These are phyloP conservation scores for Fusarium sterilihyphosum DNA, from an alignment of 2,329 filamentous ascomycete species.

Conservation along the genomic window DNA sequence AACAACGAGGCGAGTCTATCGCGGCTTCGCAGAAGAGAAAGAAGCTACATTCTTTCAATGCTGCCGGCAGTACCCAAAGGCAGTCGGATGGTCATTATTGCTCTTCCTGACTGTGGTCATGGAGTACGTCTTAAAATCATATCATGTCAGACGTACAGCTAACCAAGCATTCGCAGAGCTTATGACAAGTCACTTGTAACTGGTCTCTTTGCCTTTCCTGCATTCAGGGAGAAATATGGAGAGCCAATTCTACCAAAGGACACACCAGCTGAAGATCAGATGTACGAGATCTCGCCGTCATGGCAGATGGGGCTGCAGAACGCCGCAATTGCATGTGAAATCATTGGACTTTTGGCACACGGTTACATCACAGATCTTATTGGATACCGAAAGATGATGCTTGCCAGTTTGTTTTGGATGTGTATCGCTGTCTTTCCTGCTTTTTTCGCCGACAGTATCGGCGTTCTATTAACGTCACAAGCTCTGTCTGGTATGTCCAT, in stretches of 20 bases:
- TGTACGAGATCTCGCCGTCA: slow-evolving; percentile 46
- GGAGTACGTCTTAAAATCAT: slow-evolving; percentile 21
- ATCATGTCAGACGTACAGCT: not conserved
- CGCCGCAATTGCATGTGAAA: slow-evolving; percentile 34
- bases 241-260: slow-evolving; percentile 7
- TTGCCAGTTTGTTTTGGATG: slow-evolving; percentile 49
- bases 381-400: slow-evolving; percentile 52
- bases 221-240: slow-evolving; percentile 37
- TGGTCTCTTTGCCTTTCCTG: slow-evolving; percentile 37
- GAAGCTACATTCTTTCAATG: slow-evolving; percentile 31
- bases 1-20: slow-evolving; percentile 29
- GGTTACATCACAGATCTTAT: slow-evolving; percentile 52
- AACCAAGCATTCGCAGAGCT: slow-evolving; percentile 6
- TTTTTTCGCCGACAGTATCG: slow-evolving; percentile 50
- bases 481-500: slow-evolving; percentile 43
- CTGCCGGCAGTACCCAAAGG: slow-evolving; percentile 39
- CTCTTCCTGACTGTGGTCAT: slow-evolving; percentile 41
- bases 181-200: slow-evolving; percentile 38
- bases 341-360: slow-evolving; percentile 53
- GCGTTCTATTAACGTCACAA: slow-evolving; percentile 48
- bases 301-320: slow-evolving; percentile 41
- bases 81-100: slow-evolving; percentile 38
- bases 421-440: slow-evolving; percentile 51
- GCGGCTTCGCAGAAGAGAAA: slow-evolving; percentile 32
- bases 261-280: slow-evolving; percentile 40